These are phyloP conservation scores for Seminavis robusta DNA, from an alignment of 108 stramenopile species.

Conservation along the genomic window DNA sequence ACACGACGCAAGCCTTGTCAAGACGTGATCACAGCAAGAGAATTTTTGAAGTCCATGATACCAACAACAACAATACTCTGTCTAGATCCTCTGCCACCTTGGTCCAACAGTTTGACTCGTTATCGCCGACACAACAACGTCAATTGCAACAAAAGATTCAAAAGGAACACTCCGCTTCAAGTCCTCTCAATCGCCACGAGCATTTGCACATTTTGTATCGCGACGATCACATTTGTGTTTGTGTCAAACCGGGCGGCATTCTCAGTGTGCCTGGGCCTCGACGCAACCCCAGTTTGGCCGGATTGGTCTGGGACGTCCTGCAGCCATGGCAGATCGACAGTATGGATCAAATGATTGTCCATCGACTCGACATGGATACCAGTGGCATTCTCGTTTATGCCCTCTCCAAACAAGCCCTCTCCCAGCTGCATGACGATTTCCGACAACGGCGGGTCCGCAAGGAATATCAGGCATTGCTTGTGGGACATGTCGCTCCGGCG, in stretches of 20 bases:
- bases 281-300: slow-evolving; percentile 59
- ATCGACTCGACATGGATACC: slow-evolving; percentile 84
- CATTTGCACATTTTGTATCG: slow-evolving; percentile 51
- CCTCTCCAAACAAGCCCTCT: slow-evolving; percentile 38
- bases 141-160: slow-evolving; percentile 22
- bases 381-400: slow-evolving; percentile 74
- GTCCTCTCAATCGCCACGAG: slow-evolving; percentile 8
- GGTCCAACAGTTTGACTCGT: background rate
- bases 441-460: slow-evolving; percentile 40
- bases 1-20: no score
- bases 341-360: slow-evolving; percentile 69
- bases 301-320: slow-evolving; percentile 43
- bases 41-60: no score
- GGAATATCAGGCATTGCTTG: slow-evolving; percentile 43
- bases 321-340: slow-evolving; percentile 19
- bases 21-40: no score
- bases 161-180: slow-evolving; percentile 22
- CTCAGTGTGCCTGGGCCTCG: slow-evolving; percentile 68
- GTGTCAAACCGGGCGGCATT: slow-evolving; percentile 61
- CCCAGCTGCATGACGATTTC: slow-evolving; percentile 54
- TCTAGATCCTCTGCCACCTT: slow-evolving; percentile 9
- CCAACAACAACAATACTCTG: no score
- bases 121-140: slow-evolving; percentile 3
- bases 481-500: slow-evolving; percentile 15
- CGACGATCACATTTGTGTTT: slow-evolving; percentile 60